These are phyloP conservation scores for Hsuehochloa calcarea DNA, from an alignment of 176 grass and related monocot genomes.

Conservation along the genomic window DNA sequence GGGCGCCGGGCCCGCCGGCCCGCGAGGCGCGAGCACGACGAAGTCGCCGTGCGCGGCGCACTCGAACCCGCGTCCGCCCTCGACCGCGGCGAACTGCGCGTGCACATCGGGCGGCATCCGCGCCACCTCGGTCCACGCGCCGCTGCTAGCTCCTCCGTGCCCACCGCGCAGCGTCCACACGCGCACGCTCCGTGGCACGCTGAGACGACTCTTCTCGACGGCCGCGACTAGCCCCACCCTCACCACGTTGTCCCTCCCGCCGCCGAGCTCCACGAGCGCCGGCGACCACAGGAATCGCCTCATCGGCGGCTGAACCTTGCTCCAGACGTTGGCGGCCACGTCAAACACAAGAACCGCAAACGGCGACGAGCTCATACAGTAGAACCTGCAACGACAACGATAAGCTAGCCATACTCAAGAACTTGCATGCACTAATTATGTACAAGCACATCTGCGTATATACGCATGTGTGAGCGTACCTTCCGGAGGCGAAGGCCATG, in stretches of 20 bases:
- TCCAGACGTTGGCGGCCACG: conserved; percentile 67
- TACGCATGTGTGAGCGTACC: conserved; percentile 1
- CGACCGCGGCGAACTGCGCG: conserved; percentile 48
- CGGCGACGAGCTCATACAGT: conserved; percentile 88
- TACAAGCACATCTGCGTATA: not conserved
- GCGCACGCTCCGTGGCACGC: conserved; percentile 83
- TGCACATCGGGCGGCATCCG: conserved; percentile 78
- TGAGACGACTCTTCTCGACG: conserved; percentile 94
- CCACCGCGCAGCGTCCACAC: conserved; percentile 65
- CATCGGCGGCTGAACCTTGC: conserved; percentile 88
- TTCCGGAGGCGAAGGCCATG: conserved; percentile 64
- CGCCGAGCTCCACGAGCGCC: conserved; percentile 62
- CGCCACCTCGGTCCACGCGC: conserved; percentile 70
- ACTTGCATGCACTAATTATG: not conserved
- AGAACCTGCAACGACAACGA: conserved; percentile 52
- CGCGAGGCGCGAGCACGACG: conserved; percentile 57
- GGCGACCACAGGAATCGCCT: conserved; percentile 80
- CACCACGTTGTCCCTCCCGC: conserved; percentile 32
- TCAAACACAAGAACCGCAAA: conserved; percentile 76
- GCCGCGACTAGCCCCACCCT: conserved; percentile 70
- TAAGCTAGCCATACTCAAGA: not conserved
- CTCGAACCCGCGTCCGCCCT: conserved; percentile 67
- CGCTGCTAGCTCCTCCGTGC: not conserved
- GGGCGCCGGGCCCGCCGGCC: not conserved
- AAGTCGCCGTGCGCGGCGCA: conserved; percentile 69